Conservation (phyloP, 2,329 filamentous ascomycete genomes). For the Hypoxylon sp. region DNA sequence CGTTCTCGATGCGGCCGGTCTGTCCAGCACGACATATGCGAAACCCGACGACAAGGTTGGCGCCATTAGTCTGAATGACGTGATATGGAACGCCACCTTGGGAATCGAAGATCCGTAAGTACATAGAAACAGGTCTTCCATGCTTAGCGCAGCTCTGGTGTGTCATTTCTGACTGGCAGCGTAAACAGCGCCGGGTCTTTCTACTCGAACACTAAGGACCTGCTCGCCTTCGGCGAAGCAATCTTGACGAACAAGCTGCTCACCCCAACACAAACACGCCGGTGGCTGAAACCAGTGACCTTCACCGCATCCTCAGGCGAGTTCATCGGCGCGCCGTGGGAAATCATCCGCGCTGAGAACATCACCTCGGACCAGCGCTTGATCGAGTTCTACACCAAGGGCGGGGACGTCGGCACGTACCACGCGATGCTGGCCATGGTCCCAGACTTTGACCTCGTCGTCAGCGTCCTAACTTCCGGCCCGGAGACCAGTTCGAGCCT, state of each 20-base stretch:
- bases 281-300: slow-evolving; percentile 62
- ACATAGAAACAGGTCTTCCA: background rate
- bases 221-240: slow-evolving; percentile 59
- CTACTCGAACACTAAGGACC: slow-evolving; percentile 60
- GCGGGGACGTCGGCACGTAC: slow-evolving; percentile 61
- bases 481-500: slow-evolving; percentile 9
- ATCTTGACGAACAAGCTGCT: slow-evolving; percentile 62
- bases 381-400: slow-evolving; percentile 64
- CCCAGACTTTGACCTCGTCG: slow-evolving; percentile 58
- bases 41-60: slow-evolving; percentile 53
- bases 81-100: slow-evolving; percentile 55
- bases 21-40: slow-evolving; percentile 59
- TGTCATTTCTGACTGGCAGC: background rate
- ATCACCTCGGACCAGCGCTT: slow-evolving; percentile 58
- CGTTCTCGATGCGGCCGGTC: slow-evolving; percentile 60
- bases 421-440: slow-evolving; percentile 59
- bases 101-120: slow-evolving; percentile 57
- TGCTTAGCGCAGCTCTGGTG: background rate
- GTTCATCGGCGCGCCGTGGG: slow-evolving; percentile 63
- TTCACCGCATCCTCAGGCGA: slow-evolving; percentile 57
- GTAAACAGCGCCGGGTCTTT: slow-evolving; percentile 57
- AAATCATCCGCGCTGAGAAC: slow-evolving; percentile 60
- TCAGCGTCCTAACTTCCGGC: slow-evolving; percentile 22
- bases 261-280: slow-evolving; percentile 56
- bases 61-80: slow-evolving; percentile 56